Evolutionary conservation across 2,329 filamentous ascomycete genomes (phyloP).

Genomic region (Waltergamsia citrina): DNA sequence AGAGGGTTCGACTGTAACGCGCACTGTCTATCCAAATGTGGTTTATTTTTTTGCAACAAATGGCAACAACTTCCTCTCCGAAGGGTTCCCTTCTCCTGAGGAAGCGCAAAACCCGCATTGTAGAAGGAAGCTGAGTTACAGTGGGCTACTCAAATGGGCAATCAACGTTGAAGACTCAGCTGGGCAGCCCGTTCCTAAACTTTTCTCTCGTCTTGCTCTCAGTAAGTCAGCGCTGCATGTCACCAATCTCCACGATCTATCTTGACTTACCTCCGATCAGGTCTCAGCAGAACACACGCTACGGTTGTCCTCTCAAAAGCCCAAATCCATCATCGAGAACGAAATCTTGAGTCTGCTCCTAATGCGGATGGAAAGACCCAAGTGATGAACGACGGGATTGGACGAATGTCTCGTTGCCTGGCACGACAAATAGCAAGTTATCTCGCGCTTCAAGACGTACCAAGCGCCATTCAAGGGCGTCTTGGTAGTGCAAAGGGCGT

Average conservation of each 20-base stretch:
- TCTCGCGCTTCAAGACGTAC: constrained; percentile 43
- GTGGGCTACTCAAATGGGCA: constrained; percentile 41
- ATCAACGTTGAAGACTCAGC: constrained; percentile 25
- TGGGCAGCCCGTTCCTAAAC: constrained; percentile 38
- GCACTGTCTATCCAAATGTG: constrained; percentile 22
- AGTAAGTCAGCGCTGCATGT: constrained; percentile 30
- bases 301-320: constrained; percentile 32
- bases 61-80: constrained; percentile 29
- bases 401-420: constrained; percentile 51
- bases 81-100: constrained; percentile 11
- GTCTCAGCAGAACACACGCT: constrained; percentile 39
- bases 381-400: constrained; percentile 61
- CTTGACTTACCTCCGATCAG: too few relatives aligned
- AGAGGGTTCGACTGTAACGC: constrained; percentile 16
- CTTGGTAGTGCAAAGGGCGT: constrained; percentile 68
- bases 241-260: too few relatives aligned
- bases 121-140: constrained; percentile 24
- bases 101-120: constrained; percentile 9
- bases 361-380: constrained; percentile 13
- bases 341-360: constrained; percentile 19
- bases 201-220: constrained; percentile 48
- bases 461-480: constrained; percentile 59
- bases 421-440: constrained; percentile 39
- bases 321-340: constrained; percentile 31
- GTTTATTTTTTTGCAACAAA: constrained; percentile 47